These are phyloP conservation scores for Penicillium sp. DNA, from an alignment of 2,329 filamentous ascomycete genomes.

Conservation along the genomic window DNA sequence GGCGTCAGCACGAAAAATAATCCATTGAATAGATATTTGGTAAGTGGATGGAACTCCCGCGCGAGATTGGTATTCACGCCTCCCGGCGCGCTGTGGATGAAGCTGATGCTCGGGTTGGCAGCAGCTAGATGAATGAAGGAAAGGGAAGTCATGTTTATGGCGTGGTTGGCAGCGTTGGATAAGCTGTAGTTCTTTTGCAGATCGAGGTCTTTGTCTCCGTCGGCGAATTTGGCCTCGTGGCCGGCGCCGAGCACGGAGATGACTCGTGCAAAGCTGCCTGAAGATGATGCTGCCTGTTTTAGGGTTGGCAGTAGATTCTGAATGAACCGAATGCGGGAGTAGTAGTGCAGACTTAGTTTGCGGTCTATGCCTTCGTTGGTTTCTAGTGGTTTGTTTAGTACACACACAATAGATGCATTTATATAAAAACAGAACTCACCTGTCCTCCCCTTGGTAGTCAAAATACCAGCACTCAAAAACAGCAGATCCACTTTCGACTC, in stretches of 20 bases:
- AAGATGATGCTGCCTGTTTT: constrained; percentile 18
- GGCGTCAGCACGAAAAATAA: constrained; percentile 13
- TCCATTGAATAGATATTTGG: background rate
- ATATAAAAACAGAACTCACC: constrained; percentile 13
- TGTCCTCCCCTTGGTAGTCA: constrained; percentile 14
- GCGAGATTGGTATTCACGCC: constrained; percentile 45
- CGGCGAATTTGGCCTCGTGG: constrained; percentile 47
- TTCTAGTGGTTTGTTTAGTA: constrained; percentile 20
- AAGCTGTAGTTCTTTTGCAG: constrained; percentile 24
- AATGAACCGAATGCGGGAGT: constrained; percentile 33
- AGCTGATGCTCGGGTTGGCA: constrained; percentile 44
- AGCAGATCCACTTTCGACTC: constrained; percentile 27
- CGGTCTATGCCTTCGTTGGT: constrained; percentile 30
- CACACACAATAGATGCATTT: background rate
- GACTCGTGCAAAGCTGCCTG: constrained; percentile 46
- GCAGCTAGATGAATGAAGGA: constrained; percentile 47
- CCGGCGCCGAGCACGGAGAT: constrained; percentile 52
- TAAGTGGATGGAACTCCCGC: constrained; percentile 47
- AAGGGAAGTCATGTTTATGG: constrained; percentile 50
- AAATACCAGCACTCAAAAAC: constrained; percentile 25
- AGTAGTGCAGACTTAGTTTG: constrained; percentile 27
- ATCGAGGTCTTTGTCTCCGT: constrained; percentile 35
- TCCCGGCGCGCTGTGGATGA: constrained; percentile 49
- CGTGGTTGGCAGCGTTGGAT: constrained; percentile 29
- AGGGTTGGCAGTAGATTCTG: constrained; percentile 29